phyloP scores from a whole-genome alignment of 1,139 yeast genomes.

The Yamadazyma pseudoaaseri region DNA sequence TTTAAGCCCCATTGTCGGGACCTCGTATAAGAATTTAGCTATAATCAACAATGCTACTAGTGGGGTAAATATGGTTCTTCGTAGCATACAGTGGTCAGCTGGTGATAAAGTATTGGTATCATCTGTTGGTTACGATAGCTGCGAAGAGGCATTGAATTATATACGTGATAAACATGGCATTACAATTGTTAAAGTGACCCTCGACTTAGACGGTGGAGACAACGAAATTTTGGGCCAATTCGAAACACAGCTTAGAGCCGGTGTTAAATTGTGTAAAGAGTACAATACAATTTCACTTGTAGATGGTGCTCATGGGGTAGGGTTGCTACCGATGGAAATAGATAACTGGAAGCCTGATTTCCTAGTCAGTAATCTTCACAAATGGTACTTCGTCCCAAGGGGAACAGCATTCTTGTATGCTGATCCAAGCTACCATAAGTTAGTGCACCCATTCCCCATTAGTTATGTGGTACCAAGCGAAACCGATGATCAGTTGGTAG shows the following conservation, averaged over 20 bases:
- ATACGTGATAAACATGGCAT: constrained; percentile 42
- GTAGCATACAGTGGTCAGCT: constrained; percentile 50
- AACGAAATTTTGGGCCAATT: constrained; percentile 45
- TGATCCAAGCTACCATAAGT: constrained; percentile 46
- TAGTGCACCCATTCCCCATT: constrained; percentile 59
- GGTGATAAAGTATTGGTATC: constrained; percentile 55
- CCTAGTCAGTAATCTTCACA: constrained; percentile 62
- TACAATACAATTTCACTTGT: constrained; percentile 52
- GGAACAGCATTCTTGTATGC: constrained; percentile 63
- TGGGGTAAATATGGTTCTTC: constrained; percentile 57
- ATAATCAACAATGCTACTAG: constrained; percentile 59
- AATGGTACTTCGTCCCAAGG: constrained; percentile 64
- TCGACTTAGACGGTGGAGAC: constrained; percentile 51
- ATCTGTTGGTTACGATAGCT: constrained; percentile 57
- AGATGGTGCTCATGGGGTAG: constrained; percentile 75
- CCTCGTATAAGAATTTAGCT: constrained; percentile 43
- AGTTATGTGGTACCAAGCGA: constrained; percentile 22
- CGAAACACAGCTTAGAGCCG: constrained; percentile 51
- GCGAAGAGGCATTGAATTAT: constrained; percentile 52
- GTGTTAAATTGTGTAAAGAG: constrained; percentile 47
- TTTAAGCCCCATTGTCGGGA: constrained; percentile 55
- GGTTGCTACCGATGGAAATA: constrained; percentile 48
- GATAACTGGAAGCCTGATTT: constrained; percentile 55
- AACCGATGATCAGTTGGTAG: constrained; percentile 27
- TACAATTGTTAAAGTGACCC: constrained; percentile 38